Evolutionary conservation across 495 filamentous ascomycete species (phyloP).

Genomic region (Neurospora cerealis): DNA sequence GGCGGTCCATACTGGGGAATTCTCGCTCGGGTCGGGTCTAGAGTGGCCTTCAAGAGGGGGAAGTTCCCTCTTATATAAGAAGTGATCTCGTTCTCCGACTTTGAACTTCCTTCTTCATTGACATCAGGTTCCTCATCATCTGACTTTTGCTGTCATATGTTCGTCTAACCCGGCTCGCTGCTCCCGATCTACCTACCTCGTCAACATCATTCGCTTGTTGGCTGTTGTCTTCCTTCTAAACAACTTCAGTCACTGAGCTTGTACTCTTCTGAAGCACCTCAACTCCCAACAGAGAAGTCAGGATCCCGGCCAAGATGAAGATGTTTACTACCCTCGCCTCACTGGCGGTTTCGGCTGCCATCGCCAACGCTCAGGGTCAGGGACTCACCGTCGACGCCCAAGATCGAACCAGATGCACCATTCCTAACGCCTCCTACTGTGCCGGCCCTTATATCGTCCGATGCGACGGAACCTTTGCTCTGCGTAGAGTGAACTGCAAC

Average conservation of each 20-base stretch:
- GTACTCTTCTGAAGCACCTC: not conserved
- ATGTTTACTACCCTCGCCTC: constrained; percentile 13
- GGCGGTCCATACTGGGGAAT: not conserved
- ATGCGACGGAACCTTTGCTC: constrained; percentile 14
- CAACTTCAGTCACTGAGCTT: not conserved
- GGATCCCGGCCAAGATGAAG: constrained; percentile 16
- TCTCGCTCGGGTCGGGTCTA: not conserved
- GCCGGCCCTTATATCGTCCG: constrained; percentile 21
- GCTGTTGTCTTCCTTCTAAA: not conserved
- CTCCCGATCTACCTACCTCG: not conserved
- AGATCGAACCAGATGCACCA: constrained; percentile 12
- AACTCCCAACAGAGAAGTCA: not conserved
- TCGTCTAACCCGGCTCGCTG: not conserved
- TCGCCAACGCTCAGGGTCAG: constrained; percentile 18
- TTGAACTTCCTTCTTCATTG: not conserved
- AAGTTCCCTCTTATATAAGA: not conserved
- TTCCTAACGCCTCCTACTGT: constrained; percentile 20
- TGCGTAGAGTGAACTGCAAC: constrained; percentile 16
- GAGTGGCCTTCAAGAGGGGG: not conserved
- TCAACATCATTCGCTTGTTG: not conserved
- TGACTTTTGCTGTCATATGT: not conserved
- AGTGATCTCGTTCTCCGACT: not conserved
- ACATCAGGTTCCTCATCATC: not conserved
- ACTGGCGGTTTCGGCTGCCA: constrained; percentile 15
- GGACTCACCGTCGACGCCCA: constrained; percentile 6